These are phyloP conservation scores for Moniliophthora roreri DNA, from an alignment of 1,284 basidiomycete species.

Conservation along the genomic window DNA sequence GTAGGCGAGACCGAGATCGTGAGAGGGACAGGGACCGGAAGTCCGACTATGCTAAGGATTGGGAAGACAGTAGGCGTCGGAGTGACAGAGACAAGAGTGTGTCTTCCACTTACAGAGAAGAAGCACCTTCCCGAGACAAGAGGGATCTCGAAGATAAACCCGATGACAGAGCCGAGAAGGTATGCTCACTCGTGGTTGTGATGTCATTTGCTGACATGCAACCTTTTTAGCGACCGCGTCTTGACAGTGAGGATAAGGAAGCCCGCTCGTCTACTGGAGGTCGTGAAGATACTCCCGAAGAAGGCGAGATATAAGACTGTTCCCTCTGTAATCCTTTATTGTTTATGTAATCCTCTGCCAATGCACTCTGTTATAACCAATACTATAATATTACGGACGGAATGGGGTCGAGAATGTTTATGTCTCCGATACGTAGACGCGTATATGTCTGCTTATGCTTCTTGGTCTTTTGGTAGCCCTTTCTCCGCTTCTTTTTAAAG, in stretches of 20 bases:
- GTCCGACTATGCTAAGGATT: constrained; percentile 40
- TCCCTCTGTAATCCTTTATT: not conserved
- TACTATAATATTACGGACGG: constrained; percentile 10
- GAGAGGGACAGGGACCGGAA: constrained; percentile 33
- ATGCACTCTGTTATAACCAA: constrained; percentile 18
- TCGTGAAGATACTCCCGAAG: constrained; percentile 69
- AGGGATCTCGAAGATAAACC: constrained; percentile 40
- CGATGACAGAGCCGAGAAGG: constrained; percentile 67
- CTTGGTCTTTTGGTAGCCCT: constrained; percentile 79
- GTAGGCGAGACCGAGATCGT: constrained; percentile 39
- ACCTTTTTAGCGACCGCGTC: constrained; percentile 47
- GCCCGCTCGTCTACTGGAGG: constrained; percentile 32
- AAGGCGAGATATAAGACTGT: constrained; percentile 69
- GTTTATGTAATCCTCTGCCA: not conserved
- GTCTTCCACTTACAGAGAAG: constrained; percentile 42
- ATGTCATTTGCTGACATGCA: constrained; percentile 15
- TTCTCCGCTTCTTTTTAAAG: constrained; percentile 96
- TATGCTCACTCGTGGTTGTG: constrained; percentile 27
- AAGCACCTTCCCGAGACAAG: constrained; percentile 39
- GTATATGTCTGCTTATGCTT: constrained; percentile 94
- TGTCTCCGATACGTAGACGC: constrained; percentile 78
- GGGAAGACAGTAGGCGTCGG: constrained; percentile 29
- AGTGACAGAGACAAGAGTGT: constrained; percentile 55
- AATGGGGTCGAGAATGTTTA: constrained; percentile 35
- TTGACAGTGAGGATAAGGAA: constrained; percentile 44